Evolutionary conservation across 2,329 filamentous ascomycete species (phyloP).

Genomic region (Fusarium equiseti): DNA sequence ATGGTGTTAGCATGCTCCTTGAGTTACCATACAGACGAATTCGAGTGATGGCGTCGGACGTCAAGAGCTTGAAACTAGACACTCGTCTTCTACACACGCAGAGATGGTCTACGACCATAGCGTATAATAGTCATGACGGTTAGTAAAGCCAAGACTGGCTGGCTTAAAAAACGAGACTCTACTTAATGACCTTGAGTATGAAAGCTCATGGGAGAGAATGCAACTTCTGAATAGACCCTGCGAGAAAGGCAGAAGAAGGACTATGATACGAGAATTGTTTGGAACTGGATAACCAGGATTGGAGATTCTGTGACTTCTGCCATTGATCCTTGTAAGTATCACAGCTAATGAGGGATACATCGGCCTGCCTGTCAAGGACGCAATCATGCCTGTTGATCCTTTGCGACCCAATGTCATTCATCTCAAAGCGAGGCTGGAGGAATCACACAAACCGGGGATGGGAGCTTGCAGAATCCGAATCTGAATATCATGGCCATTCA

Average conservation of each 20-base stretch:
- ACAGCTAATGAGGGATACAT: too few relatives aligned
- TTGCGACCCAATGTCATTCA: neutral
- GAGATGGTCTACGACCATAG: neutral
- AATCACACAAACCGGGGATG: neutral
- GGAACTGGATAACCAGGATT: too few relatives aligned
- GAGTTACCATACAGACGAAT: neutral
- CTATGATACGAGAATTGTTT: neutral
- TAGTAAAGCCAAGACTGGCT: neutral
- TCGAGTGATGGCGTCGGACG: neutral
- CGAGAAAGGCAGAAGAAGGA: neutral
- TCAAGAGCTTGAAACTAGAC: neutral
- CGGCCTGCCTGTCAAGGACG: too few relatives aligned
- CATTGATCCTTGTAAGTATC: too few relatives aligned
- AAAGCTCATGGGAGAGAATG: neutral
- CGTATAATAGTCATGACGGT: neutral
- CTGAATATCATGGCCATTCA: accelerated
- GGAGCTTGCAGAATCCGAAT: too few relatives aligned
- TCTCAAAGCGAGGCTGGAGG: neutral
- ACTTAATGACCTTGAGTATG: neutral
- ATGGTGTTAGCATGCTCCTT: neutral
- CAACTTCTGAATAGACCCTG: neutral
- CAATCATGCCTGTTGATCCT: neutral
- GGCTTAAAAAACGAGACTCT: neutral
- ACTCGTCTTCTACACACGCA: neutral
- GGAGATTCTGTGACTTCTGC: too few relatives aligned